Base-by-base conservation (phyloP, 148 eudicot genomes). In the Nepenthes mirabilis region DNA sequence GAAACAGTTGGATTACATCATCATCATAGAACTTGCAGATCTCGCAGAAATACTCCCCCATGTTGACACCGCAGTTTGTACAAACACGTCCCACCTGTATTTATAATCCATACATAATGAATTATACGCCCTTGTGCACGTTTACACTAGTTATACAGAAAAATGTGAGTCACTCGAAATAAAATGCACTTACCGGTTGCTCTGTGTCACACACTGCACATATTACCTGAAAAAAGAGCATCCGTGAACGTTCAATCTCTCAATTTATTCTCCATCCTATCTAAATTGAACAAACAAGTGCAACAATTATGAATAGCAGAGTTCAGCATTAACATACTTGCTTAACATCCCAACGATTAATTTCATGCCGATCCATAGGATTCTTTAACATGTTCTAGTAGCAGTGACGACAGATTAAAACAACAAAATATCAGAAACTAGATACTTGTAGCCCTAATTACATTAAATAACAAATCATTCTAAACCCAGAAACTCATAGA, bases 141-240 rank as follows among this genome's bases (percentile, higher is more conserved):
- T 32, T 52, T 51, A 37, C 13, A 36, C 33, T 33, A 2, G 6
- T 12, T 6, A 14, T 4, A 62, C 23, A 36, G 35, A 12, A 12
- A 54, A 54, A 5, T 35, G 8, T 48, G 43, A 10, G 47, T 35
- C 51, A 64, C 2, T 64, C 36, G 63, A 55, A 56, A 33, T 34
- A 60, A 62, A 52, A 72, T 9, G 63, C 37, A 80, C 84, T 70
- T 71, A 88, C 95, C 37, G 90, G 97, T 69, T 94, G 97, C 67
- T 94, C 99, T 58, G 99, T 89, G 70, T 94, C 99, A 75, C 97
- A 94, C 50, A 94, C 90, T 58, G 83, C 75, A 75, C 99, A 94
- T 56, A 89, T 76, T 57, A 89, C 95, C 97, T 94, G 79, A 34
- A 34, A 55, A 56, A 34, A 32, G 11, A 35, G 5, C 55, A 59